Evolutionary conservation across 1,284 basidiomycete genomes (phyloP), one percentile per base, ranked within the genome.

Genomic region (Irpex rosettiformis): DNA sequence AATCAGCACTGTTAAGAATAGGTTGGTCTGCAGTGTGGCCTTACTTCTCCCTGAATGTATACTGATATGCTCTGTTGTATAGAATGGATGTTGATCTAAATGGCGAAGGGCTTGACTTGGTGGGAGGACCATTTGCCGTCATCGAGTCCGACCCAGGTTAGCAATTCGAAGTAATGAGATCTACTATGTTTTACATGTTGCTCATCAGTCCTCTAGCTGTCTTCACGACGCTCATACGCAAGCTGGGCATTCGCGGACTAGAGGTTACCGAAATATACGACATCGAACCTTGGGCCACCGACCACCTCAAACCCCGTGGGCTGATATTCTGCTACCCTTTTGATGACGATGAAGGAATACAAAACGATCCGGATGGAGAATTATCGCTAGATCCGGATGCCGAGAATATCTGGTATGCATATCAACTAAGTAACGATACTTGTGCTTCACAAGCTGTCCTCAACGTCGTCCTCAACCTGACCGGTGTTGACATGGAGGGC

Each of bases 361-460:
- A 13, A 10, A 24, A 47, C n/a, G n/a, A 18, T 18, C 68, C 60
- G 27, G n/a, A 72, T 2, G 75, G 79, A 59, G 72, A 75, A n/a
- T 70, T 77, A 0, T 70, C 73, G 2, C 79, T 81, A 58, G 82
- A 85, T 65, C 77, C 81, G 4, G 78, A 79, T 27, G 78, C 82
- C 1, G 78, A 80, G 57, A 72, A 71, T 18, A 77, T 86, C 11
- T 86, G 84, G 84, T 86, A 85, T 62, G 84, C 84, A 4, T 83
- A 86, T 66, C 84, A 86, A 65, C 75, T 86, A n/a, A 82, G 79
- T 66, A 79, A 83, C 63, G 83, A 86, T 64, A 82, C 84, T 2
- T 86, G 84, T 65, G 82, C 83, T 2, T 83, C 83, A 0, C 79
- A 80, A 62, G 83, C 84, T 0, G 77, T 86, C 13, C 68, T 86